Evolutionary conservation across 768 basidiomycete species (phyloP).

Genomic region (Kondoa malvinella): DNA sequence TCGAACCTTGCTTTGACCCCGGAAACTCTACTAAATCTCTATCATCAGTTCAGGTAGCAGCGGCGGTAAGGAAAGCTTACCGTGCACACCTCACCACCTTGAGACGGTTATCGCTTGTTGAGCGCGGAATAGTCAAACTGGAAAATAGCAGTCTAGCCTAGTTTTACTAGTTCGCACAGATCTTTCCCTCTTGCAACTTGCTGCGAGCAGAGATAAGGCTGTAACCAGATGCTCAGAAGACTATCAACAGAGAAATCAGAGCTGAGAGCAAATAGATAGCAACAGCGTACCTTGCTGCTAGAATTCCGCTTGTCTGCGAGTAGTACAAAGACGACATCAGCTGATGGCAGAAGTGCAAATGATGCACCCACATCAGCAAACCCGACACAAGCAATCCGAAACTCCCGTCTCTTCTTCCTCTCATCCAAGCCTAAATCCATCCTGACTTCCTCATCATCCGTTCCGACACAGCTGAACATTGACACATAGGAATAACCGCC

Average conservation of each 20-base stretch:
- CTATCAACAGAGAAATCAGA: not conserved
- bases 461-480: slow-evolving; percentile 66
- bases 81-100: too few relatives aligned
- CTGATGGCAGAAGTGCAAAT: slow-evolving; percentile 42
- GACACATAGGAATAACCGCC: slow-evolving; percentile 87
- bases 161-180: not conserved
- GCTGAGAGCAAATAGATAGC: not conserved
- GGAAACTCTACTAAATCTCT: too few relatives aligned
- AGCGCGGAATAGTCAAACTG: too few relatives aligned
- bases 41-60: too few relatives aligned
- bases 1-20: too few relatives aligned
- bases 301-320: slow-evolving; percentile 5
- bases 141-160: not conserved
- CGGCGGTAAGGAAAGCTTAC: too few relatives aligned
- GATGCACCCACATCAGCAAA: slow-evolving; percentile 56
- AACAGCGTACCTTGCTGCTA: not conserved
- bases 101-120: too few relatives aligned
- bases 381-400: slow-evolving; percentile 77
- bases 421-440: slow-evolving; percentile 29
- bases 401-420: slow-evolving; percentile 47
- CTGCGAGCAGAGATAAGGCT: not conserved
- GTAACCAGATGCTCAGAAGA: not conserved
- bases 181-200: not conserved
- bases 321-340: too few relatives aligned
- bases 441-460: slow-evolving; percentile 33